Conservation (phyloP, 2,329 filamentous ascomycete genomes). For the Teratosphaeria gauchensis region DNA sequence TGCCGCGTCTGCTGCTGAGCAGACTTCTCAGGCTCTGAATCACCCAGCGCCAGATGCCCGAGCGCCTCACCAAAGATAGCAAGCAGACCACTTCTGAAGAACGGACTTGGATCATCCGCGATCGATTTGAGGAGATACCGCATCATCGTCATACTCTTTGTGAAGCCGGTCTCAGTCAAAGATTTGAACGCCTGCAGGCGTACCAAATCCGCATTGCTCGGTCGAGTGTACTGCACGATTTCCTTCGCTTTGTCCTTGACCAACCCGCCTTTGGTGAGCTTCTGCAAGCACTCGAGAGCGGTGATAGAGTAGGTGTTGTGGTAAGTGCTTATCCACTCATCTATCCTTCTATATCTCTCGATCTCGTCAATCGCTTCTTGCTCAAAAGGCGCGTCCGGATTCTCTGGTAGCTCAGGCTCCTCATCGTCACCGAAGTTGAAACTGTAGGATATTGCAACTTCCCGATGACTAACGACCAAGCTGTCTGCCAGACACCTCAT, state of each 20-base stretch:
- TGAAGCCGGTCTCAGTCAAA: constrained; percentile 46
- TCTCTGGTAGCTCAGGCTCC: constrained; percentile 30
- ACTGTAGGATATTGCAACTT: constrained; percentile 15
- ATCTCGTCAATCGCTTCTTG: constrained; percentile 51
- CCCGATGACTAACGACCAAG: constrained; percentile 32
- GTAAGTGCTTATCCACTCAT: constrained; percentile 58
- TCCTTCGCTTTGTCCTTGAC: constrained; percentile 45
- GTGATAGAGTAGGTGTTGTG: constrained; percentile 55
- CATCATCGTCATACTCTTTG: constrained; percentile 42
- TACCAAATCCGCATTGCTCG: constrained; percentile 51
- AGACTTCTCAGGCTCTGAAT: constrained; percentile 26
- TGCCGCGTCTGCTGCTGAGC: constrained; percentile 22
- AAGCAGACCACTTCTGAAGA: constrained; percentile 45
- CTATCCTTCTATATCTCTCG: constrained; percentile 53
- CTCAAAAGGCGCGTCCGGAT: constrained; percentile 45
- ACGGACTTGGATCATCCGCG: constrained; percentile 48
- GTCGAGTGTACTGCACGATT: constrained; percentile 51
- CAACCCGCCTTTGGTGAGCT: constrained; percentile 44
- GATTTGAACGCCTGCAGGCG: constrained; percentile 51
- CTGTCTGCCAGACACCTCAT: constrained; percentile 55
- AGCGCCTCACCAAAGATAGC: constrained; percentile 45
- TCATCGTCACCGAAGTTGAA: constrained; percentile 38
- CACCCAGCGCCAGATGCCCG: constrained; percentile 51
- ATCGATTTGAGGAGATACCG: constrained; percentile 49
- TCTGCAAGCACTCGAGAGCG: constrained; percentile 49